phyloP scores from a whole-genome alignment of 805 yeast genomes.

The Teunomyces tritomae region DNA sequence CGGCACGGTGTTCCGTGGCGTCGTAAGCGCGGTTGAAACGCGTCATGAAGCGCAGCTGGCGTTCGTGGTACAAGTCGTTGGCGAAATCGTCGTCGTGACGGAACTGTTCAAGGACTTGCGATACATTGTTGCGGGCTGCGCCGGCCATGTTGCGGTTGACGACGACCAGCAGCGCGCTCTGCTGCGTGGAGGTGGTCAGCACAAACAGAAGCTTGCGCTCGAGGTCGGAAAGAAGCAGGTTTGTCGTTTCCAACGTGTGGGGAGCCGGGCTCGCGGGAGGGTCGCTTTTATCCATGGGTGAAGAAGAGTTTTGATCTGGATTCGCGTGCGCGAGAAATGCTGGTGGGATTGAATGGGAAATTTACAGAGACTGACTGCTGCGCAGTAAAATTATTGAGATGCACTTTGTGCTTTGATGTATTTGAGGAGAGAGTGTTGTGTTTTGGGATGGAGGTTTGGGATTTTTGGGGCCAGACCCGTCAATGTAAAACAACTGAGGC shows the following conservation, averaged over 20 bases:
- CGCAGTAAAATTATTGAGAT: too few relatives aligned
- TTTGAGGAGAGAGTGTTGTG: background rate
- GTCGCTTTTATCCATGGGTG: background rate
- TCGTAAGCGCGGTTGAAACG: too few relatives aligned
- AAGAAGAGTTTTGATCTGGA: background rate
- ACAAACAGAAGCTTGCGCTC: conserved; percentile 35
- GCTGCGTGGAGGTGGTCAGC: conserved; percentile 28
- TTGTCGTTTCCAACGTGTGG: conserved; percentile 22
- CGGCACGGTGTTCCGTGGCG: too few relatives aligned
- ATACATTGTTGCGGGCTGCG: background rate
- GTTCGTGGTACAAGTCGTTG: conserved; percentile 35
- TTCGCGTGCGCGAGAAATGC: too few relatives aligned
- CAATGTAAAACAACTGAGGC: background rate
- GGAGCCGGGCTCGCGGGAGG: background rate
- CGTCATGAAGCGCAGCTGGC: conserved; percentile 29
- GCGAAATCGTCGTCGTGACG: conserved; percentile 19
- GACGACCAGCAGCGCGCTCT: conserved; percentile 14
- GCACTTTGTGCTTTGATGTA: background rate
- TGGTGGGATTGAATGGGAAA: too few relatives aligned
- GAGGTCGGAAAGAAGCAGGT: conserved; percentile 26
- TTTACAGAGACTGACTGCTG: too few relatives aligned
- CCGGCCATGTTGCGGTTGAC: conserved; percentile 16
- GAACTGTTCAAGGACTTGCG: conserved; percentile 34
- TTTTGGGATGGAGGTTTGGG: too few relatives aligned
- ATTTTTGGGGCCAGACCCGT: background rate